These are phyloP conservation scores for Ottelia alismoides DNA, from an alignment of 106 monocot species.

Conservation along the genomic window DNA sequence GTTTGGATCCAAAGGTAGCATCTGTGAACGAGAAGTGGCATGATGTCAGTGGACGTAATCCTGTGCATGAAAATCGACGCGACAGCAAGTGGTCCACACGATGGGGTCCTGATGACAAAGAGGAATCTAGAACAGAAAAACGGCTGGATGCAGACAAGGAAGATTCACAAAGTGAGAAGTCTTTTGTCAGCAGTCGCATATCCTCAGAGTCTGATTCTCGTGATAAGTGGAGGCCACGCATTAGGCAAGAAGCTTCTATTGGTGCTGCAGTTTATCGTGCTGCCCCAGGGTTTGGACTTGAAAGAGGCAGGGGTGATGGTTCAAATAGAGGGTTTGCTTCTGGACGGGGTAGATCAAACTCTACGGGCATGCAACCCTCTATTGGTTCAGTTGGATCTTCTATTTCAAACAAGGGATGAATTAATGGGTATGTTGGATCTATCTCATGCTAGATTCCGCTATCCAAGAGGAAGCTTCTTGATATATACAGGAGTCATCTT, in stretches of 20 bases:
- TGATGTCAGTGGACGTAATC: slow-evolving; percentile 43
- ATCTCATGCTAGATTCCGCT: slow-evolving; percentile 30
- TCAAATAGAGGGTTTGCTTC: slow-evolving; percentile 54
- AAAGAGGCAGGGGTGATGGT: slow-evolving; percentile 52
- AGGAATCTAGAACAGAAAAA: slow-evolving; percentile 62
- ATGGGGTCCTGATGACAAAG: slow-evolving; percentile 96
- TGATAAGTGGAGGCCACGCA: slow-evolving; percentile 99
- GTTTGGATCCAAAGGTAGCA: slow-evolving; percentile 33
- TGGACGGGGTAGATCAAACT: slow-evolving; percentile 73
- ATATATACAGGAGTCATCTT: slow-evolving; percentile 75
- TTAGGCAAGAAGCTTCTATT: slow-evolving; percentile 57
- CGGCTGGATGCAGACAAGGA: slow-evolving; percentile 60
- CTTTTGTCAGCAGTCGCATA: slow-evolving; percentile 31
- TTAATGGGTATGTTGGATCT: slow-evolving; percentile 14
- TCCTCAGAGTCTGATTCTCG: slow-evolving; percentile 64
- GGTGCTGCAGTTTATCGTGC: slow-evolving; percentile 47
- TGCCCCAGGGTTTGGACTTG: slow-evolving; percentile 85
- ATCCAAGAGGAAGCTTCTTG: slow-evolving; percentile 94
- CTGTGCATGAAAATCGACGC: slow-evolving; percentile 43
- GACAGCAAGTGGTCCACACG: slow-evolving; percentile 96
- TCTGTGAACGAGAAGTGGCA: slow-evolving; percentile 48
- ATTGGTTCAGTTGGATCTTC: slow-evolving; percentile 56
- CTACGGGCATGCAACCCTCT: slow-evolving; percentile 7
- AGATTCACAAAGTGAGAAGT: slow-evolving; percentile 44
- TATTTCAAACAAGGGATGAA: slow-evolving; percentile 19